Conservation (phyloP, 495 filamentous ascomycete species). For the Penicillium goetzii region DNA sequence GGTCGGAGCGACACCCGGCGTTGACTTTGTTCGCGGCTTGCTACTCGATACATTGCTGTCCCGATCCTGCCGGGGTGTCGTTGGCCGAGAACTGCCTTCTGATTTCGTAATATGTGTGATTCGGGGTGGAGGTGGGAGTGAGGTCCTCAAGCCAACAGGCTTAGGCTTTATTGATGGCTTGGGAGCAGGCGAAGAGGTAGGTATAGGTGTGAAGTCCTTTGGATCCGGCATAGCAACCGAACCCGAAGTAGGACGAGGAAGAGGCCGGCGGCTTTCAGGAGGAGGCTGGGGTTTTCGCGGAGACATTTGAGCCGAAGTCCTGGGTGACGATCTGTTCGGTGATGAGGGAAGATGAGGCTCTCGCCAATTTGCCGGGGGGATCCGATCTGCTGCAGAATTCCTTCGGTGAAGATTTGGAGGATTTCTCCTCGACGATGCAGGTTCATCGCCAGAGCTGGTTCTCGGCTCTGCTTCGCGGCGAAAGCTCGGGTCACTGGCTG, state of each 20-base stretch:
- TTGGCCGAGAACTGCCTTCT: slow-evolving; percentile 24
- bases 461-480: slow-evolving; percentile 33
- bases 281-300: slow-evolving; percentile 21
- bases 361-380: slow-evolving; percentile 40
- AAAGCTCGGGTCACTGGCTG: slow-evolving; percentile 30
- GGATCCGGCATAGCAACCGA: slow-evolving; percentile 29
- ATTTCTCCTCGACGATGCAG: slow-evolving; percentile 13
- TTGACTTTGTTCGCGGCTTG: slow-evolving; percentile 32
- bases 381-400: slow-evolving; percentile 22
- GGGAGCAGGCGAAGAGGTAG: slow-evolving; percentile 27
- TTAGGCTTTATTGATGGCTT: slow-evolving; percentile 47
- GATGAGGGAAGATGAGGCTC: slow-evolving; percentile 30
- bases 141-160: slow-evolving; percentile 39
- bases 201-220: slow-evolving; percentile 24
- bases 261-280: slow-evolving; percentile 14
- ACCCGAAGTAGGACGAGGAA: slow-evolving; percentile 13
- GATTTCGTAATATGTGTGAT: slow-evolving; percentile 22
- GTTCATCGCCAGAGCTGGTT: slow-evolving; percentile 38
- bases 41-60: slow-evolving; percentile 21
- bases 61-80: slow-evolving; percentile 29
- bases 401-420: slow-evolving; percentile 7
- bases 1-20: slow-evolving; percentile 26
- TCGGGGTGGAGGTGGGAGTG: slow-evolving; percentile 30
- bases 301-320: slow-evolving; percentile 7
- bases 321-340: slow-evolving; percentile 22